Base-by-base conservation (phyloP, 306 rosid genomes). In the Rubus parviflorus region DNA sequence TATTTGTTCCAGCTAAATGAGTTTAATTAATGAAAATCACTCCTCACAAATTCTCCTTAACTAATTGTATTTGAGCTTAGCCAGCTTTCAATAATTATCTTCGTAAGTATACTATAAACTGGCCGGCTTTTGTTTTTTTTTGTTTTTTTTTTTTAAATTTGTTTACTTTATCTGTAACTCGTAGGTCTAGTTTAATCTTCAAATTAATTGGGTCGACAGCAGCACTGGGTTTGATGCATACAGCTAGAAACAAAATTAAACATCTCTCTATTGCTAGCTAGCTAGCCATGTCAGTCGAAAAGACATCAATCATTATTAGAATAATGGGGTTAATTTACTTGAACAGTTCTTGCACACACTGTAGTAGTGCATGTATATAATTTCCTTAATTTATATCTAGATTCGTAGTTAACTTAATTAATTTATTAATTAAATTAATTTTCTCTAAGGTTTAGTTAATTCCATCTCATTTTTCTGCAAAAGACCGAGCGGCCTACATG, bases 201-300 rank as follows among this genome's bases (percentile, higher is more conserved):
- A 4, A 14, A 64, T 8, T 43, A 1, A 11, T 6, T 64, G 70
- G 22, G 70, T 65, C 4, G 70, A 40, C 70, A 65, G 48, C 70
- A 65, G 17, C n/a, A 8, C 70, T 65, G 70, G 70, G 48, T 65
- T 40, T 65, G 70, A 65, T 41, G 48, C 70, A 65, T 65, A 65
- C 70, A 65, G 49, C 70, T 40, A 65, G 48, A 40, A 65, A 65
- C 48, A 48, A 65, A 40, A 30, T 30, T 30, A 0, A 64, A 40
- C 25, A 40, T 17, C 25, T 40, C 47, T 64, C 48, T 65, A 65
- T 63, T 38, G 13, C 46, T 16, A 64, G 70, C 48, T 1, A 40
- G 25, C 48, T 3, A 19, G 48, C 48, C 25, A 65, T 65, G 7
- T 10, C 23, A 1, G 47, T 40, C 5, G 43, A 62, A 5, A 62